Evolutionary conservation across 2,329 filamentous ascomycete species (phyloP), one percentile per base, ranked within the genome.

Genomic region (Penicillium sp.): DNA sequence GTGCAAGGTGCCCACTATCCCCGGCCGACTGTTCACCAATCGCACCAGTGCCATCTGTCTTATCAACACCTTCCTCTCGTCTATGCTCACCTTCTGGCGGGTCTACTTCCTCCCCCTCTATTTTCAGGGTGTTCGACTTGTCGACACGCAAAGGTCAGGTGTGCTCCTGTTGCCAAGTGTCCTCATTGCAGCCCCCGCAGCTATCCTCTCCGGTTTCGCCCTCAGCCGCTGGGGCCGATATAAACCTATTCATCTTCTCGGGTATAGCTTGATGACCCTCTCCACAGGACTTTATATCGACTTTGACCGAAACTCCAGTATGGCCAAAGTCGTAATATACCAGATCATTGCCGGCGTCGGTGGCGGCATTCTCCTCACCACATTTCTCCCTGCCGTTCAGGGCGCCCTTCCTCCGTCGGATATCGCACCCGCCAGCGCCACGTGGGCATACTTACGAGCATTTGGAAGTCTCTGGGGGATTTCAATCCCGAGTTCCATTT

Each of bases 81-180:
- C 43, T 3, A 38, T 64, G 3, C 40, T 58, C 7, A 40, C 55
- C 1, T 55, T 48, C 28, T 61, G 55, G 49, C 27, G 55, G 3
- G 44, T 45, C 16, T 62, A 58, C 48, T 78, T 76, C 55, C 49
- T 78, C 1, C 74, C 77, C 0, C 57, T 79, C 7, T 80, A 76
- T 56, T 78, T 79, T 58, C 75, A 79, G 48, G 68, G 65, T 0
- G 73, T 79, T 0, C 62, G 64, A 5, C 44, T 62, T 1, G 64
- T 67, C 4, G 62, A 65, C 0, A 69, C 78, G 0, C 55, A 62
- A 0, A 54, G 65, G 0, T 67, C 72, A 2, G 67, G 71, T 1
- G 54, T 72, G 2, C 48, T 60, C 2, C 53, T 72, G 2, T 57
- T 73, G 7, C 64, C 72, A n/a, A 63, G 55, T 2, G 58, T 63